Evolutionary conservation across 306 rosid species (phyloP), one percentile per base, ranked within the genome.

Genomic region (Quercus agrifolia): DNA sequence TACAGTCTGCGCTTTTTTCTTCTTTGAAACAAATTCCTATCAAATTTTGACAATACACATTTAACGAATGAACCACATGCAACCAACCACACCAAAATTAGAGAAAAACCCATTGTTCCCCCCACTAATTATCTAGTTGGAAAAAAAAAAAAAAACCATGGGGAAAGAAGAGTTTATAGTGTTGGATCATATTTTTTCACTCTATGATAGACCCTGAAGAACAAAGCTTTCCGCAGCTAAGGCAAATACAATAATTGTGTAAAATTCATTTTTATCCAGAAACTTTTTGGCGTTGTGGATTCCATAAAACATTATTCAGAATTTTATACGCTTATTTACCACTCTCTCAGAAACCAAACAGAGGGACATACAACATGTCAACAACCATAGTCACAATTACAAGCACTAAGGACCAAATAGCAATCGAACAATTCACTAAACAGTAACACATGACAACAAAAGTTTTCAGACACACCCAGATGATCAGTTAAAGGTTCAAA

Each of bases 21-120:
- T 89, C 79, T 73, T 85, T 12, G 86, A 80, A 74, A 85, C 89
- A 84, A 66, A 71, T 44, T 87, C 93, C 97, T 92, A 83, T 73
- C 67, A 66, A 52, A 77, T 56, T 28, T 73, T 69, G 79, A 66
- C 9, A 3, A 55, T 31, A 58, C 66, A 55, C 56, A 44, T 49
- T 55, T 15, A 52, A 68, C 4, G 20, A 35, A 61, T 46, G 44
- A 70, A 27, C 21, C 59, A 66, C 7, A 25, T 17, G 17, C 12
- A 66, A 66, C 5, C 5, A 30, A 17, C 19, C 21, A 4, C 9
- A 18, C 49, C 41, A 35, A 67, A 33, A 66, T 15, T 66, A 30
- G 9, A 15, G 17, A 14, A 63, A 30, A 59, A 21, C 15, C 31
- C 25, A 23, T 59, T 9, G 13, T 59, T 9, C 66, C 66, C 66